These are phyloP conservation scores for Nematodospora anomalae DNA, from an alignment of 1,139 yeast species.

Conservation along the genomic window DNA sequence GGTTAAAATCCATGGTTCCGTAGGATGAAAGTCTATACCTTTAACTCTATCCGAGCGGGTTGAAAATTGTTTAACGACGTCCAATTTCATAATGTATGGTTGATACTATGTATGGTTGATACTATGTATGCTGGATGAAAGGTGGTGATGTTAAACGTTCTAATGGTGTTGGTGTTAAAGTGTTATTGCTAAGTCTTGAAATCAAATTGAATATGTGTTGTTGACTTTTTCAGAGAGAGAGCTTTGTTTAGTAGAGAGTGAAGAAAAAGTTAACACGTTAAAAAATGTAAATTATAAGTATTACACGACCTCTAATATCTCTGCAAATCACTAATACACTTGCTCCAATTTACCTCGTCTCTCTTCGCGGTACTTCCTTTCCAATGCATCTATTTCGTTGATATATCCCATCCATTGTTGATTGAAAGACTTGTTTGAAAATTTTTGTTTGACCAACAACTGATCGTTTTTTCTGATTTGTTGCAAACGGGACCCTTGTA, in stretches of 20 bases:
- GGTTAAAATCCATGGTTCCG: slow-evolving; percentile 94
- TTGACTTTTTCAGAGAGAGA: slow-evolving; percentile 9
- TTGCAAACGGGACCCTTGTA: slow-evolving; percentile 33
- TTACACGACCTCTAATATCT: slow-evolving; percentile 9
- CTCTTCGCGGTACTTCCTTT: slow-evolving; percentile 36
- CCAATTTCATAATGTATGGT: slow-evolving; percentile 40
- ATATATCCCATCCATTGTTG: slow-evolving; percentile 56
- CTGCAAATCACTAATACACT: slow-evolving; percentile 30
- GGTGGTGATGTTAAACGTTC: not conserved
- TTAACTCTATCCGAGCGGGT: slow-evolving; percentile 94
- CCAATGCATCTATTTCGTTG: slow-evolving; percentile 37
- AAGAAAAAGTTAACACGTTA: slow-evolving; percentile 10
- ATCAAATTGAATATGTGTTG: not conserved
- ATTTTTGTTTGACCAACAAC: slow-evolving; percentile 53
- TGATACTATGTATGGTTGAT: not conserved
- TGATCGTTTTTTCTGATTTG: slow-evolving; percentile 54
- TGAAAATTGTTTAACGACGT: slow-evolving; percentile 69
- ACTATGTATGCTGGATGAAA: not conserved
- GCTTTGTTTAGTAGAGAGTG: too few relatives aligned
- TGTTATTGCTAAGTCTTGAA: slow-evolving; percentile 2
- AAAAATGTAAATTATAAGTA: not conserved
- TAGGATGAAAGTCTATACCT: slow-evolving; percentile 96
- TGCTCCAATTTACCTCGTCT: slow-evolving; percentile 39
- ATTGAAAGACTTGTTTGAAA: slow-evolving; percentile 67
- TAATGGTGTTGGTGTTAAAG: slow-evolving; percentile 6